phyloP scores from a whole-genome alignment of 2,329 filamentous ascomycete species.

The Fusarium floridanum region DNA sequence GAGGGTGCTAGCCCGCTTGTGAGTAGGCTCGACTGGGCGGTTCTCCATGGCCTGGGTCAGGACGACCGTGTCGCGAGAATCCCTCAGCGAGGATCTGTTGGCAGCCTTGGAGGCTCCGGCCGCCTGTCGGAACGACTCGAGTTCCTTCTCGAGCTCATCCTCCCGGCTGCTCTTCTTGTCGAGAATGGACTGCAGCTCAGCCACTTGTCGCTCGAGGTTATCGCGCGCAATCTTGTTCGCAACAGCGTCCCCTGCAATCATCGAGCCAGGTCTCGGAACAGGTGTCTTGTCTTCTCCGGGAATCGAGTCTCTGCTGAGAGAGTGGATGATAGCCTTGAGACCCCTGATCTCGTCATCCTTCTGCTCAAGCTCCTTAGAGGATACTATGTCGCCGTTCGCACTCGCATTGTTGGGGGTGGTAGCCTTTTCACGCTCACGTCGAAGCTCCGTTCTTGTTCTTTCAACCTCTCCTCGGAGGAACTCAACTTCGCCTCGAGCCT shows the following conservation, averaged over 20 bases:
- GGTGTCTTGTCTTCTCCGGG: slow-evolving; percentile 54
- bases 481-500: slow-evolving; percentile 95
- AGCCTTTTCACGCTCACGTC: slow-evolving; percentile 88
- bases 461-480: slow-evolving; percentile 96
- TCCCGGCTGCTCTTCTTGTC: slow-evolving; percentile 81
- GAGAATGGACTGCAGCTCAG: slow-evolving; percentile 79
- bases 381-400: slow-evolving; percentile 56
- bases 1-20: slow-evolving; percentile 68
- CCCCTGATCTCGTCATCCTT: slow-evolving; percentile 98
- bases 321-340: slow-evolving; percentile 97
- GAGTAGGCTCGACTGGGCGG: slow-evolving; percentile 58
- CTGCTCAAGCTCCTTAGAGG: slow-evolving; percentile 85
- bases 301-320: slow-evolving; percentile 83
- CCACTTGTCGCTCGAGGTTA: slow-evolving; percentile 83
- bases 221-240: slow-evolving; percentile 60
- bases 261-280: slow-evolving; percentile 50
- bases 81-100: slow-evolving; percentile 70
- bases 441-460: slow-evolving; percentile 86
- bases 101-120: slow-evolving; percentile 54
- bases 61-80: slow-evolving; percentile 75
- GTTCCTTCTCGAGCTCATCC: slow-evolving; percentile 86
- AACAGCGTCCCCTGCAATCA: slow-evolving; percentile 50
- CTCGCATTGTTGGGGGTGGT: slow-evolving; percentile 49
- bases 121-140: slow-evolving; percentile 72
- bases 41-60: slow-evolving; percentile 65